Conservation (phyloP, 1,284 basidiomycete species). For the Melampsora larici-populina region DNA sequence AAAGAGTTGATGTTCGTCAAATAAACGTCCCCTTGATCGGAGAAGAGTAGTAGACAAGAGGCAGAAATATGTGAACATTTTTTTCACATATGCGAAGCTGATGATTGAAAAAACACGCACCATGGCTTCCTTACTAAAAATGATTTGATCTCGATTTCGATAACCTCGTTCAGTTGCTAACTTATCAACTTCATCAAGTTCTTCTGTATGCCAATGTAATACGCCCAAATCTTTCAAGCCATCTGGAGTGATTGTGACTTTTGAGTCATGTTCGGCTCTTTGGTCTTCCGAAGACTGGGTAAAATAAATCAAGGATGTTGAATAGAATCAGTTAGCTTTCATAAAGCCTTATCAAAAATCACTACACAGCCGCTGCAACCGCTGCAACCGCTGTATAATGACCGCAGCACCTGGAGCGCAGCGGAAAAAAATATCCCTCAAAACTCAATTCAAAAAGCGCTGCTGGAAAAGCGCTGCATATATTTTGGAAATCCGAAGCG, state of each 20-base stretch:
- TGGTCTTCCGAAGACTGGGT: not conserved
- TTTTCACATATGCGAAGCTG: not conserved
- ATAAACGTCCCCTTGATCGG: conserved; percentile 71
- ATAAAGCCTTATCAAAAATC: no score
- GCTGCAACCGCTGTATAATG: no score
- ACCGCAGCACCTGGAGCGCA: no score
- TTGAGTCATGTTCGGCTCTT: conserved; percentile 21
- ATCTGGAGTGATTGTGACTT: not conserved
- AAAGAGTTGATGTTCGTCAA: conserved; percentile 73
- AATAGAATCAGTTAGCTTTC: no score
- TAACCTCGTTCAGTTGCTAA: conserved; percentile 12
- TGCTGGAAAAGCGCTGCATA: no score
- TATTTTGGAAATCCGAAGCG: no score
- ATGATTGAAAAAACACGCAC: not conserved
- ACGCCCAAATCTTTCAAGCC: conserved; percentile 16
- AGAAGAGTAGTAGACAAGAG: no score
- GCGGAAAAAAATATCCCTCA: no score
- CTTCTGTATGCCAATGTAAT: conserved; percentile 10
- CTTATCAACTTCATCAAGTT: conserved; percentile 17
- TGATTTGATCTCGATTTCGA: conserved; percentile 31
- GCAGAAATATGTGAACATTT: not conserved
- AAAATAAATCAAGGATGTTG: not conserved
- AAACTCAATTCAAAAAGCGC: no score
- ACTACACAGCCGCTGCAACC: no score
- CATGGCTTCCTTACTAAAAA: conserved; percentile 22